phyloP scores from a whole-genome alignment of 2,329 filamentous ascomycete genomes.

The Calonectria henricotiae region DNA sequence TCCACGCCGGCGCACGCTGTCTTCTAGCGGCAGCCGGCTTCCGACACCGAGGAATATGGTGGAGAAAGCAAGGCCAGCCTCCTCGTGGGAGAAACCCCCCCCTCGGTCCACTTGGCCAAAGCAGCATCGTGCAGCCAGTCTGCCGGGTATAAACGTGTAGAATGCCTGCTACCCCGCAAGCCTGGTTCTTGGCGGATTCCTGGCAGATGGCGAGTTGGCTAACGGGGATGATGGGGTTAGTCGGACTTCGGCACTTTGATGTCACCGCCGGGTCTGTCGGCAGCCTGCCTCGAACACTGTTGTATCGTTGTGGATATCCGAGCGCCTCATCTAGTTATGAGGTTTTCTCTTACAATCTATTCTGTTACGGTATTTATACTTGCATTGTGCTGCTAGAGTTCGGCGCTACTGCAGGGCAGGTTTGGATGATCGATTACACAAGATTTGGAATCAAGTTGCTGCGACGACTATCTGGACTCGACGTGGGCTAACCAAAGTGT shows the following conservation, averaged over 20 bases:
- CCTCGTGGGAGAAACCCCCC: not conserved
- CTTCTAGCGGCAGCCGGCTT: conserved; percentile 15
- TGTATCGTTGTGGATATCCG: not conserved
- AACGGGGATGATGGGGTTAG: not conserved
- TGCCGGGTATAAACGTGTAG: not conserved
- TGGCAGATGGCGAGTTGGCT: not conserved
- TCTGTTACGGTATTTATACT: not conserved
- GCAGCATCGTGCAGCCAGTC: not conserved
- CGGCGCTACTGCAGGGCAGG: not conserved
- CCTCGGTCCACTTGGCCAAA: conserved; percentile 7
- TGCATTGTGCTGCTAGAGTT: not conserved
- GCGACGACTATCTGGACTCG: too few species aligned
- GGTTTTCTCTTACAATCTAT: not conserved
- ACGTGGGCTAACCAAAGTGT: too few species aligned
- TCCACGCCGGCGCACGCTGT: not conserved
- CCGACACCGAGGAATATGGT: conserved; percentile 20
- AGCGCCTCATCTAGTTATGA: not conserved
- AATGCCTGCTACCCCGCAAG: conserved; percentile 17
- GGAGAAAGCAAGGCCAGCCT: conserved; percentile 3
- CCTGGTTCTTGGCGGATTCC: not conserved
- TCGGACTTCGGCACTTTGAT: conserved; percentile 4
- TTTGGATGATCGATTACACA: not conserved
- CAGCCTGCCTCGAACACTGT: not conserved
- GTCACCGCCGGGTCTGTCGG: not conserved
- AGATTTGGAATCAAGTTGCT: too few species aligned